Base-by-base conservation (phyloP, 345 rosid species). In the Atalantia buxifolia region DNA sequence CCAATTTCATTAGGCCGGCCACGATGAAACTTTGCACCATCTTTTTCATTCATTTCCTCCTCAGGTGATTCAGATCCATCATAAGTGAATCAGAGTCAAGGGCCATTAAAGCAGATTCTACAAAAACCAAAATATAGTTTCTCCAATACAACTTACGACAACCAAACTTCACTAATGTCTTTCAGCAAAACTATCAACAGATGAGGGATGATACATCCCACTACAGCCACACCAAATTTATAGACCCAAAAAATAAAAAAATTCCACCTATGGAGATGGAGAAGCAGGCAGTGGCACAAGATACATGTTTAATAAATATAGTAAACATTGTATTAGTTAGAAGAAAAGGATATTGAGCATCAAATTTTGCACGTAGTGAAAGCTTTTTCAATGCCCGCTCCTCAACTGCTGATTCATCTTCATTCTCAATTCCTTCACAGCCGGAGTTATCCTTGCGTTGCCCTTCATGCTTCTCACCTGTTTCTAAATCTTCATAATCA, bases 401-500 rank as follows among this genome's bases (percentile, higher is more conserved):
- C 42, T 38, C 42, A 38, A 38, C 42, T 38, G 42, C 42, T 38
- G 10, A 38, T 38, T 38, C 42, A 38, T 38, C 10, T 38, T 91
- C 92, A 21, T 81, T 86, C 75, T 85, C 82, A 75, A 69, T 71
- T 25, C 79, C 75, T 48, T 69, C 77, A 75, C 77, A 76, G 25
- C 65, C 83, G 36, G 83, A 74, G 56, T 84, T 88, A 74, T 67
- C 88, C 59, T 75, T 69, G n/a, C 50, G 77, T 78, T 55, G 79
- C 76, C 75, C 74, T 72, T 80, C 87, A 71, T 86, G 77, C 78
- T 85, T 90, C 83, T 91, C 88, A 74, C 97, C 95, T 0, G 90
- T 89, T 88, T 95, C 99, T 82, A 95, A 64, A 90, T 95, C 99
- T 81, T 93, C 98, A 82, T 93, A 95, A 75, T 95, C 97, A 36